Percentiles rank a stretch among this genome's conserved stretches.
Conservation (phyloP, 352 stramenopile species). For the Globisporangium perplexum region DNA sequence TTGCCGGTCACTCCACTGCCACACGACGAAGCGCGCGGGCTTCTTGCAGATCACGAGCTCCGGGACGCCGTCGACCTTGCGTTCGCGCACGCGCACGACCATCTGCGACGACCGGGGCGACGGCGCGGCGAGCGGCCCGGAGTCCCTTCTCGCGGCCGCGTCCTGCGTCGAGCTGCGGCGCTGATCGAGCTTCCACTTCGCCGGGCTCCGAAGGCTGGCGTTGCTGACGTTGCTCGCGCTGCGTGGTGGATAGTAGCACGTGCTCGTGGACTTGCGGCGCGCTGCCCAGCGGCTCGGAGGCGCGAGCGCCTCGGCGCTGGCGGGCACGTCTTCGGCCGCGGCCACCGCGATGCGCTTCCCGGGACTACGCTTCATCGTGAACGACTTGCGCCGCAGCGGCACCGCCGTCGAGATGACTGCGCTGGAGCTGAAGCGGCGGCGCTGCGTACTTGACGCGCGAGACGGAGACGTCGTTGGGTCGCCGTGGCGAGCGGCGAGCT, state of each 20-base stretch:
- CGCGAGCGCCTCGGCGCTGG: slow-evolving; percentile 4
- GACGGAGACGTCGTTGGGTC: background rate
- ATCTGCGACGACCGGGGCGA: slow-evolving; percentile 37
- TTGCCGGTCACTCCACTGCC: slow-evolving; percentile 59
- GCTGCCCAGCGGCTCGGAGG: slow-evolving; percentile 14
- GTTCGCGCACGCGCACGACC: slow-evolving; percentile 48
- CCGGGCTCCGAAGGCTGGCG: slow-evolving; percentile 3
- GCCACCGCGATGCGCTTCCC: slow-evolving; percentile 24
- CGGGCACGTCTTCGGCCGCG: background rate
- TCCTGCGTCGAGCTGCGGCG: background rate
- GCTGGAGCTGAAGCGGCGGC: slow-evolving; percentile 26
- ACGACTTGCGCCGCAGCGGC: slow-evolving; percentile 51
- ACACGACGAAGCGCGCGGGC: slow-evolving; percentile 37
- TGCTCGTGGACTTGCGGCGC: slow-evolving; percentile 58
- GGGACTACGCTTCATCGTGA: slow-evolving; percentile 59
- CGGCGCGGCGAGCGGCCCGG: background rate
- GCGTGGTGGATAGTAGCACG: slow-evolving; percentile 18
- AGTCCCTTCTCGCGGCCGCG: slow-evolving; percentile 5
- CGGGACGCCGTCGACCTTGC: slow-evolving; percentile 36
- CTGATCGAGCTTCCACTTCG: slow-evolving; percentile 9
- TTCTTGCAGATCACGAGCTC: slow-evolving; percentile 66
- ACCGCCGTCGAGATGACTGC: slow-evolving; percentile 32
- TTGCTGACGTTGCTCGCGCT: slow-evolving; percentile 2
- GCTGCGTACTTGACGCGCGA: slow-evolving; percentile 7
- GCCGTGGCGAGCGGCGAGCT: background rate